A percentile compares a stretch with the other conserved stretches of the same genome.
Evolutionary conservation across 768 basidiomycete genomes (phyloP).

Genomic region (Mycena amicta): DNA sequence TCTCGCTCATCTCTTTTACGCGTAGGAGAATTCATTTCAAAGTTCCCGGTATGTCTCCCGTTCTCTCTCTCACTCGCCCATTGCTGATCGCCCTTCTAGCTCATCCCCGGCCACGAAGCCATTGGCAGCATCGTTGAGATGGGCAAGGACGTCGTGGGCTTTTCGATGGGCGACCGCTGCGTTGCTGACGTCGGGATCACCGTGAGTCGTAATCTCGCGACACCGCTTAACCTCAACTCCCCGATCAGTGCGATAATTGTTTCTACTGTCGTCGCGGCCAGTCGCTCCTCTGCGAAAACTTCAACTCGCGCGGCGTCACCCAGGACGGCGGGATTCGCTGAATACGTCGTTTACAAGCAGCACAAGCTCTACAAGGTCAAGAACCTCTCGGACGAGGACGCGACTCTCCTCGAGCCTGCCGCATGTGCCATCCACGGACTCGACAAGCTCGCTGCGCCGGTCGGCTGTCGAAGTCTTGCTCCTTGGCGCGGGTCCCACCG

Average conservation of each 20-base stretch:
- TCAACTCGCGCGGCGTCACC: constrained; percentile 78
- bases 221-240: not conserved
- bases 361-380: constrained; percentile 82
- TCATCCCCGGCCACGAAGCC: constrained; percentile 76
- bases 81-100: too few species aligned
- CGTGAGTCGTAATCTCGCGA: constrained; percentile 33
- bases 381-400: constrained; percentile 85
- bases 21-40: constrained; percentile 55
- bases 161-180: constrained; percentile 76
- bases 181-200: constrained; percentile 81
- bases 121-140: constrained; percentile 74
- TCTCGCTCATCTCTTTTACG: not conserved
- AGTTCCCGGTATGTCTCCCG: too few species aligned
- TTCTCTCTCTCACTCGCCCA: too few species aligned
- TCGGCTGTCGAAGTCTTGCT: constrained; percentile 82
- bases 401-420: constrained; percentile 86
- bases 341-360: constrained; percentile 82
- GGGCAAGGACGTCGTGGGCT: constrained; percentile 80
- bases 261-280: constrained; percentile 89
- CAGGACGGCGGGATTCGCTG: constrained; percentile 86
- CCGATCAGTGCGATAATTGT: constrained; percentile 72
- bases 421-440: constrained; percentile 92
- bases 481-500: constrained; percentile 88
- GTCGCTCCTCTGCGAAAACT: constrained; percentile 82
- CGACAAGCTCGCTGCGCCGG: constrained; percentile 81